Evolutionary conservation across 805 yeast species (phyloP).

Genomic region (Candida taoyuanica): DNA sequence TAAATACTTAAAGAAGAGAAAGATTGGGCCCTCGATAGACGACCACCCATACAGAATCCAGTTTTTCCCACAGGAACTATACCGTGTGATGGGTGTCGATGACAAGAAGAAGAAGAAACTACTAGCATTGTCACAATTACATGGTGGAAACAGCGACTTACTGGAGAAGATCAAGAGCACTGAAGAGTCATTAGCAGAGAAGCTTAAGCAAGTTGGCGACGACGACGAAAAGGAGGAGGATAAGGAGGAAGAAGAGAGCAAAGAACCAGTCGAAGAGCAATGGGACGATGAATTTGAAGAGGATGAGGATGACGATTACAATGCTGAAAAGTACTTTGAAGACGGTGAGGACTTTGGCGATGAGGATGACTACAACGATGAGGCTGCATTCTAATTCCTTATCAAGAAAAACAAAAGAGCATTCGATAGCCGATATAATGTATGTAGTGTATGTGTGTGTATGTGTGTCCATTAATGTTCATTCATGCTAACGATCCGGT

Average conservation of each 20-base stretch:
- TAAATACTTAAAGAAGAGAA: constrained; percentile 64
- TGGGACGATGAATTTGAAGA: constrained; percentile 54
- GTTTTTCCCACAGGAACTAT: constrained; percentile 75
- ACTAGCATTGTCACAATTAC: constrained; percentile 36
- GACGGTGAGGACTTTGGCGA: constrained; percentile 49
- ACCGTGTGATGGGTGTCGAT: constrained; percentile 61
- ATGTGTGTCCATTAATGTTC: too few relatives aligned
- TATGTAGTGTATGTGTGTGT: neutral
- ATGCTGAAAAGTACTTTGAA: constrained; percentile 60
- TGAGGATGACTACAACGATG: constrained; percentile 51
- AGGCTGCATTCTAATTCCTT: constrained; percentile 53
- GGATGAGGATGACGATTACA: constrained; percentile 61
- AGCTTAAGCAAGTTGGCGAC: constrained; percentile 45
- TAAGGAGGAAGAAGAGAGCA: constrained; percentile 16
- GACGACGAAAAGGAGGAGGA: constrained; percentile 36
- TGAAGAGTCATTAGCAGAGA: constrained; percentile 39
- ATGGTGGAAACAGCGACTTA: constrained; percentile 24
- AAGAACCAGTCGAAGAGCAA: constrained; percentile 38
- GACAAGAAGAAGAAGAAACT: constrained; percentile 49
- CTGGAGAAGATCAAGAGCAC: constrained; percentile 23
- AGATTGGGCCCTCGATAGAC: constrained; percentile 64
- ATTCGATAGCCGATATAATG: neutral
- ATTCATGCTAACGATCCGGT: too few relatives aligned
- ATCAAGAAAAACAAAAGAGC: too few relatives aligned
- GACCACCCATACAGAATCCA: constrained; percentile 72